phyloP scores from a whole-genome alignment of 78 protist genomes.

The Dictyostelium purpureum region DNA sequence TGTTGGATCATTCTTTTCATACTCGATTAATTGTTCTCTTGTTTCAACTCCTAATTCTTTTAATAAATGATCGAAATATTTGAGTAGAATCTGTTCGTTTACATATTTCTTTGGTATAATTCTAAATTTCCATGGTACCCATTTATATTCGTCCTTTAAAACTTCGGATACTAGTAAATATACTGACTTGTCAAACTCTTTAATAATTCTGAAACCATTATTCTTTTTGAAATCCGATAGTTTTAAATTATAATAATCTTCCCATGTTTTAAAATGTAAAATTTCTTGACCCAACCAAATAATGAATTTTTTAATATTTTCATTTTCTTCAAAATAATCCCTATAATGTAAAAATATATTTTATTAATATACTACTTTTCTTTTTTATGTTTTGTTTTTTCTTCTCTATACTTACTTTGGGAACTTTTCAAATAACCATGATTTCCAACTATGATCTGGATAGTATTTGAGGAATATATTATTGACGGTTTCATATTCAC shows the following conservation, averaged over 20 bases:
- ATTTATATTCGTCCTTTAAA: neutral
- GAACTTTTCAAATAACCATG: slow-evolving; percentile 30
- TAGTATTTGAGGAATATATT: neutral
- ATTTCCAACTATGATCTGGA: slow-evolving; percentile 27
- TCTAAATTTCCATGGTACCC: slow-evolving; percentile 1
- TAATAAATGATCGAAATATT: neutral
- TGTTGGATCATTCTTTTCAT: neutral
- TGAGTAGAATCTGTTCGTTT: neutral
- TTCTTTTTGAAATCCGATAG: neutral
- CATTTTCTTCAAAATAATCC: neutral
- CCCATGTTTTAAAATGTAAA: neutral
- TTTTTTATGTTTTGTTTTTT: too few species aligned
- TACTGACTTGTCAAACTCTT: neutral
- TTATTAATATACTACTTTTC: too few species aligned
- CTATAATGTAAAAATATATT: too few species aligned
- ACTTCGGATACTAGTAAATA: neutral
- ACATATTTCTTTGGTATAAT: neutral
- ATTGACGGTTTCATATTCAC: neutral
- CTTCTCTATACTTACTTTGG: neutral
- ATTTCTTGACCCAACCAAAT: neutral
- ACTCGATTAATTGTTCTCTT: neutral
- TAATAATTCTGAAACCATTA: neutral
- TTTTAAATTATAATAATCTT: neutral
- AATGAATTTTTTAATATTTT: neutral
- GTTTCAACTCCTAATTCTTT: neutral